Percentiles rank a stretch among this genome's conserved stretches.
These are phyloP conservation scores for Powellomyces hirtus DNA, from an alignment of 192 early-diverging fungal species.

Conservation along the genomic window DNA sequence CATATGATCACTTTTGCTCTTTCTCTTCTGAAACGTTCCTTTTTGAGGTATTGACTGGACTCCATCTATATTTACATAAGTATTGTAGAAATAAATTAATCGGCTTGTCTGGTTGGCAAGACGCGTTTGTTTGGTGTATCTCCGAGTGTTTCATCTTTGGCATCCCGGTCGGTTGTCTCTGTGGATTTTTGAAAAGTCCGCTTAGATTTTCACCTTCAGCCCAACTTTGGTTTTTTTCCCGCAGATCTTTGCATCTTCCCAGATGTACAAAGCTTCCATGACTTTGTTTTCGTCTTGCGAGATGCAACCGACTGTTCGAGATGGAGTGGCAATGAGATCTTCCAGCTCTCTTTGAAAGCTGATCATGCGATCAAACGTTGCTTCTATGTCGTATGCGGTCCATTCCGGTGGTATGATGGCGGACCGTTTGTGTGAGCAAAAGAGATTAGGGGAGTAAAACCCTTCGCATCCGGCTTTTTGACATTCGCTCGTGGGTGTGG, in stretches of 20 bases:
- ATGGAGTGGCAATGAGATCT: conserved; percentile 14
- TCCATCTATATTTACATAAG: no score
- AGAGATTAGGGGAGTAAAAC: background rate
- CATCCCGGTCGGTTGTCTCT: no score
- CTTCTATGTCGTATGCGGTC: conserved; percentile 8
- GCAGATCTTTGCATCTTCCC: conserved; percentile 12
- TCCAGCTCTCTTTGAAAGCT: conserved; percentile 9
- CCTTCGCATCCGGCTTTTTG: background rate
- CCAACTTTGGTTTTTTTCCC: no score
- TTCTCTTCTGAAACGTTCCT: no score
- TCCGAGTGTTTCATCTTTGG: no score
- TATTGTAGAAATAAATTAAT: no score
- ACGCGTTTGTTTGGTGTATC: no score
- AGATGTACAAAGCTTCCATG: background rate
- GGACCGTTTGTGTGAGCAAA: background rate
- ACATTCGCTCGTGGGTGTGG: background rate
- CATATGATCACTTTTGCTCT: no score
- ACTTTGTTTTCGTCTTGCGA: conserved; percentile 1
- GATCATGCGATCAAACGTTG: conserved; percentile 1
- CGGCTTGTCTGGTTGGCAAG: no score
- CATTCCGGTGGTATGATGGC: background rate
- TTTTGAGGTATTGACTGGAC: no score
- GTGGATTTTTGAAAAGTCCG: no score
- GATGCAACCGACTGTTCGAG: background rate
- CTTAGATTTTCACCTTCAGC: no score